Percentiles rank a stretch among this genome's conserved stretches.
These are phyloP conservation scores for Kwoniella sp. DNA, from an alignment of 768 basidiomycete species.

Conservation along the genomic window DNA sequence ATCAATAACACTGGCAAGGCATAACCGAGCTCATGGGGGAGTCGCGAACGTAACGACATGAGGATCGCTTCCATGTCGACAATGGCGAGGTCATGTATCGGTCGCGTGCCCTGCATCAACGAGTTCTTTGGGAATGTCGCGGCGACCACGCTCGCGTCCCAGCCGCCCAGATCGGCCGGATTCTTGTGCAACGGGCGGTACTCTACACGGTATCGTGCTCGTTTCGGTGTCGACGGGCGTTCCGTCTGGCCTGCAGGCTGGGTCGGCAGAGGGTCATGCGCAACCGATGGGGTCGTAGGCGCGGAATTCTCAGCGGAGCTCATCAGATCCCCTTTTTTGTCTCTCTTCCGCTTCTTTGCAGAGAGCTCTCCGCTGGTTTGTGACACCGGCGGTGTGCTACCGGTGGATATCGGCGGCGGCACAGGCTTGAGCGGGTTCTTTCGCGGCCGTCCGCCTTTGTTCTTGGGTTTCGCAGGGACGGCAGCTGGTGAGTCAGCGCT, in stretches of 20 bases:
- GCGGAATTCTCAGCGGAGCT: conserved; percentile 1
- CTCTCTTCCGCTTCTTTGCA: conserved; percentile 28
- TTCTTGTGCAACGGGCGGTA: conserved; percentile 77
- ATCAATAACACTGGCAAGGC: conserved; percentile 81
- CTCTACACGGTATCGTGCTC: conserved; percentile 72
- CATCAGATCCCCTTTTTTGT: conserved; percentile 8
- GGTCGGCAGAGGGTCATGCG: background rate
- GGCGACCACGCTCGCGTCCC: conserved; percentile 67
- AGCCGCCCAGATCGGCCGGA: conserved; percentile 71
- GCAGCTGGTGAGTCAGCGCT: background rate
- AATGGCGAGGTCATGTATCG: conserved; percentile 77
- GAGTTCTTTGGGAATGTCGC: conserved; percentile 58
- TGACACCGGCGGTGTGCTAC: background rate
- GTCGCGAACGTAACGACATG: conserved; percentile 83
- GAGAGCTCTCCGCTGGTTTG: conserved; percentile 4
- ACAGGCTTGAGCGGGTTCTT: conserved; percentile 1
- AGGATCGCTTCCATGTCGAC: conserved; percentile 88
- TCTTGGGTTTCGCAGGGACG: background rate
- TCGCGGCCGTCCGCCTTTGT: background rate
- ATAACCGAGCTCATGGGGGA: conserved; percentile 80
- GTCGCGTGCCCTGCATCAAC: conserved; percentile 59
- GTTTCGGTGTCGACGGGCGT: conserved; percentile 34
- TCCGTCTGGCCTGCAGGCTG: background rate
- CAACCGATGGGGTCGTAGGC: conserved; percentile 14
- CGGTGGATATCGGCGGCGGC: conserved; percentile 11